Conservation (phyloP, 1,284 basidiomycete species). For the Ustilago crameri region DNA sequence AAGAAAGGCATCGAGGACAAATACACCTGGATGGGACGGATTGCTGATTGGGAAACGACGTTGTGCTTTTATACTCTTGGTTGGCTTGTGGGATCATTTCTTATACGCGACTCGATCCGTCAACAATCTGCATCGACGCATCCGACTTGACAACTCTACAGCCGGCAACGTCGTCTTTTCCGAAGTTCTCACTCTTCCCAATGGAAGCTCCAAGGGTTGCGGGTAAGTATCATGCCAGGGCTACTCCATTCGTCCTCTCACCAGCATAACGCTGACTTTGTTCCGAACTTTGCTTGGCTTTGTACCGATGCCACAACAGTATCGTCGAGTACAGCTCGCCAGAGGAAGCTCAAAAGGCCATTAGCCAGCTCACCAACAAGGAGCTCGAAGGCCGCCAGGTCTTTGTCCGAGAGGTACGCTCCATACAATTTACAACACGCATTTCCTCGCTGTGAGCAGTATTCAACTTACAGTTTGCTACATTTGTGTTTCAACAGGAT, state of each 20-base stretch:
- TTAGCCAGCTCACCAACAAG: conserved; percentile 73
- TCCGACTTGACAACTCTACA: conserved; percentile 21
- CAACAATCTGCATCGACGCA: neutral
- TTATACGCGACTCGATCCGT: no score
- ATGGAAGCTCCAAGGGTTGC: conserved; percentile 96
- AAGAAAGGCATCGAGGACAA: conserved; percentile 4
- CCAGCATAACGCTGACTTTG: neutral
- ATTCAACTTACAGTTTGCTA: neutral
- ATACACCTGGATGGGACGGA: conserved; percentile 18
- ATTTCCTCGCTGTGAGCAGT: no score
- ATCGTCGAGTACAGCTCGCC: conserved; percentile 60
- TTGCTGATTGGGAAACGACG: conserved; percentile 41
- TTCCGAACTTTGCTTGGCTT: no score
- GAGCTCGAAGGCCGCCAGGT: conserved; percentile 88
- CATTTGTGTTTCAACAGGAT: conserved; percentile 74
- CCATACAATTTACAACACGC: neutral
- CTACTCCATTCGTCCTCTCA: neutral
- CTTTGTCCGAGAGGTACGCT: conserved; percentile 89
- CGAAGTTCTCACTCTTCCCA: conserved; percentile 95
- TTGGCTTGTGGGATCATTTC: conserved; percentile 9
- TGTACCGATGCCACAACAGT: conserved; percentile 21
- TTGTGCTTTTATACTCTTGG: conserved; percentile 32
- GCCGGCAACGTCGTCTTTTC: conserved; percentile 88
- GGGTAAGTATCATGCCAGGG: conserved; percentile 39
- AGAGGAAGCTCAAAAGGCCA: conserved; percentile 60